These are phyloP conservation scores for Geosmithia putterillii DNA, from an alignment of 2,329 filamentous ascomycete species.

Conservation along the genomic window DNA sequence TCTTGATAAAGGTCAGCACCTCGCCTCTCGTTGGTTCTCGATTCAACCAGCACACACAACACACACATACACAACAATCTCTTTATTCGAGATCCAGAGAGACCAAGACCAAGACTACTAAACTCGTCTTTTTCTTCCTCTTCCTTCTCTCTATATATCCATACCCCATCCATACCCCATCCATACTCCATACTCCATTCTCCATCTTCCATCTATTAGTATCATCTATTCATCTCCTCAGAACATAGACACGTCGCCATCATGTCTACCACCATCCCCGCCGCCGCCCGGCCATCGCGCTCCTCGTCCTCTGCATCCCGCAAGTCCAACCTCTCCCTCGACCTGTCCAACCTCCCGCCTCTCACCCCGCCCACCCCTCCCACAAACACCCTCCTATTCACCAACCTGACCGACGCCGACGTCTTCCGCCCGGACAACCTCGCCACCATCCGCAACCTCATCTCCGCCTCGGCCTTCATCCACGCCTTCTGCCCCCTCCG, in stretches of 20 bases:
- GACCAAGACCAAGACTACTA: no score
- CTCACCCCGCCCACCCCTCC: conserved; percentile 60
- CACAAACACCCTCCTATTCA: conserved; percentile 76
- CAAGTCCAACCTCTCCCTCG: conserved; percentile 50
- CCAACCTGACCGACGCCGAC: conserved; percentile 60
- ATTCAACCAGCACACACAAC: no score
- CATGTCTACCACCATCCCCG: not conserved
- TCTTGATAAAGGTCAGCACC: no score
- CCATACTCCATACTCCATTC: no score
- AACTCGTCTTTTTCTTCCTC: no score
- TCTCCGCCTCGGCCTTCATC: conserved; percentile 57
- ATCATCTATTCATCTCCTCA: no score
- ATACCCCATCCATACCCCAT: no score
- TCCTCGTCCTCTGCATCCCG: conserved; percentile 33
- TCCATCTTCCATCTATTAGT: not conserved
- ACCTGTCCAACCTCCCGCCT: conserved; percentile 61
- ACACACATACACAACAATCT: no score
- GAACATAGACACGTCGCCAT: not conserved
- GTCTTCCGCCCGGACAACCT: conserved; percentile 67
- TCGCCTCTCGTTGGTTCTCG: no score
- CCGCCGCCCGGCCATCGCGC: conserved; percentile 18
- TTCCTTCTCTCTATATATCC: no score
- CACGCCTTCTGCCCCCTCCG: conserved; percentile 72
- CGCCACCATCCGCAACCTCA: conserved; percentile 58
- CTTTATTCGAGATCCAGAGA: no score